phyloP scores from a whole-genome alignment of 2,329 filamentous ascomycete species.

The Pseudogymnoascus sp. region DNA sequence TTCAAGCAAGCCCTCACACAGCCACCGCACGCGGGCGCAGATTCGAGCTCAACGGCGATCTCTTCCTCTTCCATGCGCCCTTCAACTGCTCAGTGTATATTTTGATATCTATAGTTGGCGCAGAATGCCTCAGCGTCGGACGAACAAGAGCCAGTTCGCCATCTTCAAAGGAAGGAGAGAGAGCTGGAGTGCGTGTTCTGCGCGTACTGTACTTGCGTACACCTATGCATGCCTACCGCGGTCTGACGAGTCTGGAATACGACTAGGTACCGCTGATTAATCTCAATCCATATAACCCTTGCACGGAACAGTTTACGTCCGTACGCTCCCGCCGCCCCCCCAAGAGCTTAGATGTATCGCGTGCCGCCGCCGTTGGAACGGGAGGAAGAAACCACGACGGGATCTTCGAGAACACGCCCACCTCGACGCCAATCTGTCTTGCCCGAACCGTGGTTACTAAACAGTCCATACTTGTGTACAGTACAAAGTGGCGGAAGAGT shows the following conservation, averaged over 20 bases:
- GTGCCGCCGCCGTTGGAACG: slow-evolving; percentile 4
- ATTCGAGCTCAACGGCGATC: slow-evolving; percentile 1
- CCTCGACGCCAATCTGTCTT: neutral
- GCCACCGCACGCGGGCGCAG: neutral
- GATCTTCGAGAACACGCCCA: neutral
- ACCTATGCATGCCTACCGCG: neutral
- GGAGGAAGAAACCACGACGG: neutral
- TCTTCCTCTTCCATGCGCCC: neutral
- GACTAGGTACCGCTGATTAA: neutral
- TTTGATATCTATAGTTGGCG: neutral
- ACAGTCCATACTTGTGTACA: neutral
- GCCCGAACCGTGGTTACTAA: neutral
- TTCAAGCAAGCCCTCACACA: slow-evolving; percentile 4
- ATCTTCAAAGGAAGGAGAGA: neutral
- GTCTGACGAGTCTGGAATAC: neutral
- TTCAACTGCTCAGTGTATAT: neutral
- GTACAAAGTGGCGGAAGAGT: neutral
- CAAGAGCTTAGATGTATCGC: neutral
- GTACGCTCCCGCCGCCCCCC: neutral
- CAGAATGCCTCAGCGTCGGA: neutral
- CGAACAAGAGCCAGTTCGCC: neutral
- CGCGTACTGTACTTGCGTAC: neutral
- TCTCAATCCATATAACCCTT: neutral
- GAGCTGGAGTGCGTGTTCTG: neutral
- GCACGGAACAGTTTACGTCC: neutral